Evolutionary conservation across 345 rosid species (phyloP).

Genomic region (Anastatica hierochuntica): DNA sequence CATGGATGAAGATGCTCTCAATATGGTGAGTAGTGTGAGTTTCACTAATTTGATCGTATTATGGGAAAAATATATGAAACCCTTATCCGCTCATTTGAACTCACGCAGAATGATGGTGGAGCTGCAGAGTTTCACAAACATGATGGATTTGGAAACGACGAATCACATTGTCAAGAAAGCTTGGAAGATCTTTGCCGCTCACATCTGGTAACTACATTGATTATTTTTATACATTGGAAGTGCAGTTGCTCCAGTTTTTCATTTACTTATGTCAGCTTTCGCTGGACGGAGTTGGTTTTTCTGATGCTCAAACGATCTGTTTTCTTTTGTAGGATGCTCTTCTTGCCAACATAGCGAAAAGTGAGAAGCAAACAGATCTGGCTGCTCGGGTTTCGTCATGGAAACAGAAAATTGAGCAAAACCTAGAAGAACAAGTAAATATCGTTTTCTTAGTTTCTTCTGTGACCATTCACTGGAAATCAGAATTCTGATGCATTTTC

Average conservation of each 20-base stretch:
- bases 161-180: conserved; percentile 47
- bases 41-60: background rate
- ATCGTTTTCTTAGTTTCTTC: conserved; percentile 2
- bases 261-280: background rate
- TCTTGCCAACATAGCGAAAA: conserved; percentile 87
- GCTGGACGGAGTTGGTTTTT: background rate
- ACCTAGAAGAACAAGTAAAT: conserved; percentile 87
- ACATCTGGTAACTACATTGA: conserved; percentile 57
- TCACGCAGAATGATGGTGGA: conserved; percentile 29
- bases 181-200: conserved; percentile 94
- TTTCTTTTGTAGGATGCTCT: conserved; percentile 66
- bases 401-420: conserved; percentile 89
- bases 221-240: background rate
- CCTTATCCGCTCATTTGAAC: conserved; percentile 18
- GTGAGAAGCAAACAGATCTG: conserved; percentile 82
- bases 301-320: background rate
- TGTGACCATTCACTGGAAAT: background rate
- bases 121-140: conserved; percentile 25
- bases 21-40: conserved; percentile 31
- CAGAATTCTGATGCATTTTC: conserved; percentile 3
- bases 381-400: conserved; percentile 86
- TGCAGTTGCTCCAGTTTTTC: background rate
- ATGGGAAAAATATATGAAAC: background rate
- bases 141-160: conserved; percentile 36
- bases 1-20: conserved; percentile 49